phyloP scores from a whole-genome alignment of 73 alveolate species.

The Tetrahymena elliotti region DNA sequence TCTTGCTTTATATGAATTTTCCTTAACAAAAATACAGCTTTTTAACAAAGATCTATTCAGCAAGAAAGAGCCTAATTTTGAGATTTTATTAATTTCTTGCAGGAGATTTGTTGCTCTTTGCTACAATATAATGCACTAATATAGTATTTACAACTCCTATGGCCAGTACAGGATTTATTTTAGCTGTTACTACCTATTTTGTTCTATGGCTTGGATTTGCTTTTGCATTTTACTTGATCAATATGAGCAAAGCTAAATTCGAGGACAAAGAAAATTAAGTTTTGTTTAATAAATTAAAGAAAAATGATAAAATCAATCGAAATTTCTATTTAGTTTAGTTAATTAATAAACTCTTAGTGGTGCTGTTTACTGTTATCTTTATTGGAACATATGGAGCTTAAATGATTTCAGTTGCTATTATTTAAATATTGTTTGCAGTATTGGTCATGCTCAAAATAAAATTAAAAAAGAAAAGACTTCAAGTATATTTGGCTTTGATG shows the following conservation, averaged over 20 bases:
- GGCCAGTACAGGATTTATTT: background rate
- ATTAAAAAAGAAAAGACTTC: background rate
- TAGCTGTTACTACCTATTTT: background rate
- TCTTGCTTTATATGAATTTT: background rate
- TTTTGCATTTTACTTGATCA: background rate
- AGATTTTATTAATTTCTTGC: background rate
- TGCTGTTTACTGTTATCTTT: background rate
- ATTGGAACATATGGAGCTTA: background rate
- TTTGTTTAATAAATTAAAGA: background rate
- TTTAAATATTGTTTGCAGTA: background rate
- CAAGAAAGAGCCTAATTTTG: background rate
- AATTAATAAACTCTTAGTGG: background rate
- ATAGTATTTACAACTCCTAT: background rate
- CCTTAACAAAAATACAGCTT: background rate
- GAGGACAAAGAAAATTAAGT: background rate
- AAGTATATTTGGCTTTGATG: background rate
- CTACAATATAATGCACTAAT: background rate
- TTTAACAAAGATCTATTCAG: background rate
- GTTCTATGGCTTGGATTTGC: background rate
- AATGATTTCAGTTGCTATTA: background rate
- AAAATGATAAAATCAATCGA: background rate
- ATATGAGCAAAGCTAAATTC: background rate
- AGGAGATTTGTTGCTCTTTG: background rate
- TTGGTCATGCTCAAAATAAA: background rate
- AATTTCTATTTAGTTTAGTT: background rate